Conservation (phyloP, 495 filamentous ascomycete species). For the Hypomontagnella monticulosa region DNA sequence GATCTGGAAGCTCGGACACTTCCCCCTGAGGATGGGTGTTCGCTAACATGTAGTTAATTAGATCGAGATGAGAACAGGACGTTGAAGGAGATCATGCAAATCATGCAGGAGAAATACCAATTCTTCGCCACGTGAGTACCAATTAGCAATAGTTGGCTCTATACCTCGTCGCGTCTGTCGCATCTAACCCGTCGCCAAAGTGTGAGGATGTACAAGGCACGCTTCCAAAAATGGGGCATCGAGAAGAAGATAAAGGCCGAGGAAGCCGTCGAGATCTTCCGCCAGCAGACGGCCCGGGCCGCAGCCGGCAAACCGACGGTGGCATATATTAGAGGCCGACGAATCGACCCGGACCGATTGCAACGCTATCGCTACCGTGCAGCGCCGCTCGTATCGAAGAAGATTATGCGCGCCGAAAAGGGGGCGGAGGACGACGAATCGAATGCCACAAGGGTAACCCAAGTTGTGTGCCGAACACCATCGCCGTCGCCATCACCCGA, state of each 20-base stretch:
- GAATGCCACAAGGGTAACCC: constrained; percentile 17
- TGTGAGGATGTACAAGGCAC: constrained; percentile 55
- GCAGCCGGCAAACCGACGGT: constrained; percentile 45
- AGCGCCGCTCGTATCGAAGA: constrained; percentile 40
- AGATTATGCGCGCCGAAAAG: constrained; percentile 40
- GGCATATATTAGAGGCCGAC: constrained; percentile 47
- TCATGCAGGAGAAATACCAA: constrained; percentile 51
- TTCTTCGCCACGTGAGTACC: constrained; percentile 54
- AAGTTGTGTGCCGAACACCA: constrained; percentile 49
- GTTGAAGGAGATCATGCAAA: constrained; percentile 52
- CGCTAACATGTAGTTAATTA: constrained; percentile 12
- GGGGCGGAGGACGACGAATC: constrained; percentile 1
- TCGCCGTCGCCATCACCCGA: constrained; percentile 40
- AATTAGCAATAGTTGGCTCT: neutral
- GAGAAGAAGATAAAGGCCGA: constrained; percentile 56
- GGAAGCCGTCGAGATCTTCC: constrained; percentile 50
- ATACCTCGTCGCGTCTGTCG: neutral
- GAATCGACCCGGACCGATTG: constrained; percentile 47
- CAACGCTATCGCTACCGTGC: constrained; percentile 50
- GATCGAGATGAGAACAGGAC: constrained; percentile 53
- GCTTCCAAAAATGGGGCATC: constrained; percentile 56
- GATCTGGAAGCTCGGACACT: neutral
- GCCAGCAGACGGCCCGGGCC: constrained; percentile 47
- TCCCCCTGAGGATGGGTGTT: neutral
- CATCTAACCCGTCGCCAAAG: constrained; percentile 35